Evolutionary conservation across 1,139 yeast genomes (phyloP).

Genomic region (Candida glucosophila): DNA sequence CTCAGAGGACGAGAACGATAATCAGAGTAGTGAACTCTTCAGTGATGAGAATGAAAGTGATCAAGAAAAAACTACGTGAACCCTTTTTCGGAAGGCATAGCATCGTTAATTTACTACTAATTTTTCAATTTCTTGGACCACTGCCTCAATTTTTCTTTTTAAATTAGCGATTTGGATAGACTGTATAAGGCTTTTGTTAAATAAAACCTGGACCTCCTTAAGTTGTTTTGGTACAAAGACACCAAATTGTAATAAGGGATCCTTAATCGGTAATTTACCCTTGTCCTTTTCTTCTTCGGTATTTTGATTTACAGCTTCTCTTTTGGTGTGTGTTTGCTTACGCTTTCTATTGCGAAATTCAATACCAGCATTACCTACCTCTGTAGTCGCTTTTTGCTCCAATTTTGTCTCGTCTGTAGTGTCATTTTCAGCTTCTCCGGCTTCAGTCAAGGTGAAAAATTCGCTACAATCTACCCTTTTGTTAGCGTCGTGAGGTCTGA

Average conservation of each 20-base stretch:
- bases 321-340: not conserved
- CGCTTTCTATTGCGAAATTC: no score
- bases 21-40: slow-evolving; percentile 30
- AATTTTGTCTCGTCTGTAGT: slow-evolving; percentile 1
- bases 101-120: no score
- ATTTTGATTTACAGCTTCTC: not conserved
- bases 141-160: slow-evolving; percentile 11
- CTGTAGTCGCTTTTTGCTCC: slow-evolving; percentile 3
- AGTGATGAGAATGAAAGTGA: slow-evolving; percentile 44
- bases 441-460: slow-evolving; percentile 9
- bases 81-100: no score
- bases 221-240: slow-evolving; percentile 38
- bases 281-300: slow-evolving; percentile 2
- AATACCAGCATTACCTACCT: no score
- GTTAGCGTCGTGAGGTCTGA: slow-evolving; percentile 21
- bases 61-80: no score
- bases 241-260: slow-evolving; percentile 46
- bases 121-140: slow-evolving; percentile 11
- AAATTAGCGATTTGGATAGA: slow-evolving; percentile 22
- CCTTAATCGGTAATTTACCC: slow-evolving; percentile 8
- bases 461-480: slow-evolving; percentile 9
- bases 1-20: slow-evolving; percentile 16
- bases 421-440: slow-evolving; percentile 1
- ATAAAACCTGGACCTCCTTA: slow-evolving; percentile 29
- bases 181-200: slow-evolving; percentile 19